A percentile compares a stretch with the other conserved stretches of the same genome.
These are phyloP conservation scores for Botrytis pseudocinerea DNA, from an alignment of 2,329 filamentous ascomycete genomes.

Conservation along the genomic window DNA sequence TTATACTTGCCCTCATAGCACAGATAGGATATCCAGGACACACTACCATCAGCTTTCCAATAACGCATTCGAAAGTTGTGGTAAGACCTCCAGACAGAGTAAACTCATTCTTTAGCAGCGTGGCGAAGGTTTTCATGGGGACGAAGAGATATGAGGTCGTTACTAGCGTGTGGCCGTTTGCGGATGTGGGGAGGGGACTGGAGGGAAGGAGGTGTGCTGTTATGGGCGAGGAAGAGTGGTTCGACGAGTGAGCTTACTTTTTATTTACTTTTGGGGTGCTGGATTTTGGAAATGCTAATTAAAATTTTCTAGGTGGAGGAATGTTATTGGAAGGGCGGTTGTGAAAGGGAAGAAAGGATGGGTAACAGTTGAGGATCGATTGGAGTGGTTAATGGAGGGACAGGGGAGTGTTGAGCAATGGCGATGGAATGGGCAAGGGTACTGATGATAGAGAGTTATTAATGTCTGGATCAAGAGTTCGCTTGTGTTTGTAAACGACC, in stretches of 20 bases:
- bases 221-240: constrained; percentile 59
- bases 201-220: constrained; percentile 47
- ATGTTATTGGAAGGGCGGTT: constrained; percentile 47
- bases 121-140: constrained; percentile 53
- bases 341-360: constrained; percentile 34
- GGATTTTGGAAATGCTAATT: constrained; percentile 15
- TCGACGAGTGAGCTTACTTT: constrained; percentile 36
- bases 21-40: constrained; percentile 52
- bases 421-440: constrained; percentile 5
- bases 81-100: constrained; percentile 50
- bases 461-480: not conserved
- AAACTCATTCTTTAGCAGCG: constrained; percentile 52
- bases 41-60: constrained; percentile 51
- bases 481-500: not conserved
- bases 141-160: constrained; percentile 57
- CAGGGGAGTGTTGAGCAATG: constrained; percentile 25
- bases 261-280: not conserved
- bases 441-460: not conserved
- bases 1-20: constrained; percentile 53
- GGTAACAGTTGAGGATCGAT: constrained; percentile 39
- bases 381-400: constrained; percentile 39
- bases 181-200: constrained; percentile 49
- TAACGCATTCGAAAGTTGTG: constrained; percentile 51
- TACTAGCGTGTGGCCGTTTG: constrained; percentile 59
- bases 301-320: constrained; percentile 48